These are phyloP conservation scores for Globisporangium uncinulatum DNA, from an alignment of 352 stramenopile species.

Conservation along the genomic window DNA sequence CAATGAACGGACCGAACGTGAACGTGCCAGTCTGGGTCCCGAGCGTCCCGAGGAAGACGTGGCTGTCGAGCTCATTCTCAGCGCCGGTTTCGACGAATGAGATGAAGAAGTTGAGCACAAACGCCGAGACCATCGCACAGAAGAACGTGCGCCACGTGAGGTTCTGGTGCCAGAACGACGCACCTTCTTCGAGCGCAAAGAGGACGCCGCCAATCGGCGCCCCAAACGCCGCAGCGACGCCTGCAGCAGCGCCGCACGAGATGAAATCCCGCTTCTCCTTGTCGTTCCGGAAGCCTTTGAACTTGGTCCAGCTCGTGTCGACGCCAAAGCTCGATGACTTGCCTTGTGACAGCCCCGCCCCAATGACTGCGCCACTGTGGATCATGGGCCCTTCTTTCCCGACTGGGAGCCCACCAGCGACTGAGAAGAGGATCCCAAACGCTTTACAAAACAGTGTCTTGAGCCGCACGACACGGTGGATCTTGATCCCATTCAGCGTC, in stretches of 20 bases:
- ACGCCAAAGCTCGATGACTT: conserved; percentile 85
- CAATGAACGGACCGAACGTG: conserved; percentile 88
- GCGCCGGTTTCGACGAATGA: conserved; percentile 47
- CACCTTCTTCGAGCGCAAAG: conserved; percentile 97
- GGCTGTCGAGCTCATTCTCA: conserved; percentile 15
- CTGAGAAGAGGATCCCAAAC: conserved; percentile 81
- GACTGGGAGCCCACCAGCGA: conserved; percentile 80
- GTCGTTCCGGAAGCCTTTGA: conserved; percentile 89
- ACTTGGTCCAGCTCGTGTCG: conserved; percentile 40
- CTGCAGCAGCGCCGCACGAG: conserved; percentile 94
- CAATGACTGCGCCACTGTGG: conserved; percentile 91
- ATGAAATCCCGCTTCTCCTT: conserved; percentile 97
- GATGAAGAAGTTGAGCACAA: conserved; percentile 84
- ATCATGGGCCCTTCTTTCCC: conserved; percentile 93
- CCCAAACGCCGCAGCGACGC: conserved; percentile 96
- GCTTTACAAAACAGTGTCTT: conserved; percentile 86
- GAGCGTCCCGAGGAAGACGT: conserved; percentile 29
- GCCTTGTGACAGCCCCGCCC: conserved; percentile 93
- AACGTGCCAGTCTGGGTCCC: conserved; percentile 66
- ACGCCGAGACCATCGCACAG: conserved; percentile 91
- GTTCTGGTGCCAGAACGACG: conserved; percentile 97
- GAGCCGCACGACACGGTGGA: conserved; percentile 66
- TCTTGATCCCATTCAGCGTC: conserved; percentile 91
- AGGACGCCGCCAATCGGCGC: conserved; percentile 97
- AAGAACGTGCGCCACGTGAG: conserved; percentile 98